Evolutionary conservation across 2,329 filamentous ascomycete genomes (phyloP).

Genomic region (Aspergillus sergii): DNA sequence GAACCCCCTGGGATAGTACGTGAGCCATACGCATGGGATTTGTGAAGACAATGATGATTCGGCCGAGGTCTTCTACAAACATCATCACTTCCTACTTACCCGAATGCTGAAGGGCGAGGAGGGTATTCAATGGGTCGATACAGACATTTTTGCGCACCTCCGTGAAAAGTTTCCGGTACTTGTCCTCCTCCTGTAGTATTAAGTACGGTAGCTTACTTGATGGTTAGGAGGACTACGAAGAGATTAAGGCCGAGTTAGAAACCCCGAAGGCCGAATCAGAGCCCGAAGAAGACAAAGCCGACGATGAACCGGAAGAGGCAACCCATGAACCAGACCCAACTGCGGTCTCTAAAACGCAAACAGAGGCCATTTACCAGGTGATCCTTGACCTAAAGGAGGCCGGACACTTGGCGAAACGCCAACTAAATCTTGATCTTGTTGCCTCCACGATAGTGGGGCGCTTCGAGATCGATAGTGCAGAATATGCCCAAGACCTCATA

Average conservation of each 20-base stretch:
- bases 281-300: slow-evolving; percentile 19
- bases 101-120: slow-evolving; percentile 52
- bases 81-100: slow-evolving; percentile 49
- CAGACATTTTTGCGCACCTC: slow-evolving; percentile 48
- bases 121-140: slow-evolving; percentile 47
- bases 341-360: slow-evolving; percentile 35
- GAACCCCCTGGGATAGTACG: slow-evolving; percentile 35
- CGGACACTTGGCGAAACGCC: slow-evolving; percentile 44
- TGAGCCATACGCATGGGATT: slow-evolving; percentile 44
- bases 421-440: slow-evolving; percentile 40
- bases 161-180: slow-evolving; percentile 45
- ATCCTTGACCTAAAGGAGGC: slow-evolving; percentile 44
- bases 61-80: slow-evolving; percentile 49
- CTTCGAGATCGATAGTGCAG: slow-evolving; percentile 36
- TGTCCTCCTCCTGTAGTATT: slow-evolving; percentile 10
- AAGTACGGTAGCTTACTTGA: background rate
- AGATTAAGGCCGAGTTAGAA: slow-evolving; percentile 31
- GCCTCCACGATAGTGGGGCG: slow-evolving; percentile 35
- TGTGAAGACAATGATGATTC: slow-evolving; percentile 50
- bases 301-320: slow-evolving; percentile 20
- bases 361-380: slow-evolving; percentile 39
- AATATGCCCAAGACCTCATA: slow-evolving; percentile 42
- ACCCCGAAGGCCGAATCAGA: slow-evolving; percentile 21
- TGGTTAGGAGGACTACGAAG: slow-evolving; percentile 38
- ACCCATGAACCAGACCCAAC: slow-evolving; percentile 29